Evolutionary conservation across 2,329 filamentous ascomycete genomes (phyloP).

Genomic region (Aschersonia sp.): DNA sequence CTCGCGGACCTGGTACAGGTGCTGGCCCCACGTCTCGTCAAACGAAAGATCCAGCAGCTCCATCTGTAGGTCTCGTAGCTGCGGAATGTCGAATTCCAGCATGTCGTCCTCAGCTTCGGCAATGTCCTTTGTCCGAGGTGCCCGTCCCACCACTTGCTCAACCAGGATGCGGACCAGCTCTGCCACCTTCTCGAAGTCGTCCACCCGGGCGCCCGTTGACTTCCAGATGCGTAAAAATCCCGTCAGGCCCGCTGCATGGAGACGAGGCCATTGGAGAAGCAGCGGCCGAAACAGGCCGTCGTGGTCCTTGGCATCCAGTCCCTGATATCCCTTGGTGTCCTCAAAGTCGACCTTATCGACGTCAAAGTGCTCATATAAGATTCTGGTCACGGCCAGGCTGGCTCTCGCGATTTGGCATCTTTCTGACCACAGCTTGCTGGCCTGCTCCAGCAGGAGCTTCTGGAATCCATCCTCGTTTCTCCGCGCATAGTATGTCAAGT

Average conservation of each 20-base stretch:
- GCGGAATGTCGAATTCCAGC: slow-evolving; percentile 63
- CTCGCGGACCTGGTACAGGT: slow-evolving; percentile 79
- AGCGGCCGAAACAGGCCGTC: slow-evolving; percentile 79
- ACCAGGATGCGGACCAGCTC: slow-evolving; percentile 82
- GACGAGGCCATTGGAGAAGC: slow-evolving; percentile 79
- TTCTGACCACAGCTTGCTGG: slow-evolving; percentile 51
- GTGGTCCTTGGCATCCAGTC: slow-evolving; percentile 62
- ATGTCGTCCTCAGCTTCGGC: slow-evolving; percentile 82
- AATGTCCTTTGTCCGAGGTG: slow-evolving; percentile 68
- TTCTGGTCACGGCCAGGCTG: slow-evolving; percentile 72
- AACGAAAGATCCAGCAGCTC: slow-evolving; percentile 80
- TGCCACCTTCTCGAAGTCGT: slow-evolving; percentile 86
- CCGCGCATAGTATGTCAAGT: slow-evolving; percentile 82
- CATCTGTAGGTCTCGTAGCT: slow-evolving; percentile 81
- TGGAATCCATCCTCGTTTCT: slow-evolving; percentile 89
- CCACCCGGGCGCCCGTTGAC: slow-evolving; percentile 65
- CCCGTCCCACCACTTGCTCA: slow-evolving; percentile 76
- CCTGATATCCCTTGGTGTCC: slow-evolving; percentile 61
- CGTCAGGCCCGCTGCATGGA: slow-evolving; percentile 75
- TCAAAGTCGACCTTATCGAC: slow-evolving; percentile 73
- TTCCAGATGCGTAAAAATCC: slow-evolving; percentile 92
- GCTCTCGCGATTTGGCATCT: slow-evolving; percentile 79
- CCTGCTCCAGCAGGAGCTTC: slow-evolving; percentile 82
- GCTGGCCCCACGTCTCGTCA: slow-evolving; percentile 86
- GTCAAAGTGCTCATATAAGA: slow-evolving; percentile 91